These are phyloP conservation scores for Pleurostoma richardsiae DNA, from an alignment of 2,329 filamentous ascomycete genomes.

Conservation along the genomic window DNA sequence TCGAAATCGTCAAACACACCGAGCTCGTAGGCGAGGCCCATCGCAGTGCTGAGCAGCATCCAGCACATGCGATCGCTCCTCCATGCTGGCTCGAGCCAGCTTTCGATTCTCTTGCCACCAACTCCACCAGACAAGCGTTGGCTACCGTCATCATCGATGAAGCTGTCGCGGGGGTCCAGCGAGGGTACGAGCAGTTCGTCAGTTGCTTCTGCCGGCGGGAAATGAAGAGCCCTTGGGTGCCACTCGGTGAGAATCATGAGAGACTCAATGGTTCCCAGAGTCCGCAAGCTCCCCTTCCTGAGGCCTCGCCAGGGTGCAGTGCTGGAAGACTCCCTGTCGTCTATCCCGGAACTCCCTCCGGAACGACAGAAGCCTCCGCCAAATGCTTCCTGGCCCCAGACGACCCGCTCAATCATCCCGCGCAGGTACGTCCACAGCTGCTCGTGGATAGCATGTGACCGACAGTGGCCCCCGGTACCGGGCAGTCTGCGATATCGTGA, in stretches of 20 bases:
- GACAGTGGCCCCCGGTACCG: constrained; percentile 74
- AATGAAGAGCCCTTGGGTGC: constrained; percentile 92
- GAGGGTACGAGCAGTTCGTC: constrained; percentile 63
- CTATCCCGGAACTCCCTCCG: constrained; percentile 42
- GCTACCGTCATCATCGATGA: constrained; percentile 33
- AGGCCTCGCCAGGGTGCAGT: constrained; percentile 67
- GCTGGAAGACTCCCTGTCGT: constrained; percentile 58
- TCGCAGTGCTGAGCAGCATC: constrained; percentile 91
- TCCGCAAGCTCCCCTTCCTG: constrained; percentile 74
- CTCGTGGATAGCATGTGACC: constrained; percentile 88
- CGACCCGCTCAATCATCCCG: constrained; percentile 89
- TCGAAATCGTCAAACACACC: constrained; percentile 92
- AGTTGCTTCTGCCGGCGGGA: constrained; percentile 74
- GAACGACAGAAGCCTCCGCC: constrained; percentile 81
- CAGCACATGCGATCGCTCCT: constrained; percentile 93
- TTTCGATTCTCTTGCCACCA: constrained; percentile 81
- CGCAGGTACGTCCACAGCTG: constrained; percentile 92
- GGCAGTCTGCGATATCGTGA: constrained; percentile 79
- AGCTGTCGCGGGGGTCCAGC: constrained; percentile 42
- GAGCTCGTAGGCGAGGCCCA: constrained; percentile 86
- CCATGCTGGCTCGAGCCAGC: constrained; percentile 96
- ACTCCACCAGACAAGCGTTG: constrained; percentile 50
- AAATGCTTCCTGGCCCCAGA: constrained; percentile 96
- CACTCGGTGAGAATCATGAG: constrained; percentile 93
- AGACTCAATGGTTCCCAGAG: constrained; percentile 89